Evolutionary conservation across 345 rosid species (phyloP).

Genomic region (Eucalyptus curtisii): DNA sequence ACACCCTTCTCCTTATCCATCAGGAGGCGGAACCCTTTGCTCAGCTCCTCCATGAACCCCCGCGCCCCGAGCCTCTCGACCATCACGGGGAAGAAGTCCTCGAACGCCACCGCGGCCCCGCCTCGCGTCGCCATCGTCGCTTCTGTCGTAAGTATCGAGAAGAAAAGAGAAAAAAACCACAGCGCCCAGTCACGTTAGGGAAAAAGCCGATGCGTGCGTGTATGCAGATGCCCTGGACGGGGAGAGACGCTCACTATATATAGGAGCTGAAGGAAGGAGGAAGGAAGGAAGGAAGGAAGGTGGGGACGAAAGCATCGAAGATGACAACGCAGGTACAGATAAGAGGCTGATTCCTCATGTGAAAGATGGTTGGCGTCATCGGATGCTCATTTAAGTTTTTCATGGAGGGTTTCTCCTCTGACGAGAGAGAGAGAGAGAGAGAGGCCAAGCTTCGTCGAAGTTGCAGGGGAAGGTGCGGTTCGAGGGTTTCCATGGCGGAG

Average conservation of each 20-base stretch:
- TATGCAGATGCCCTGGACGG: background rate
- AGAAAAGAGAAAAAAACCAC: background rate
- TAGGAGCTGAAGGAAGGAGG: background rate
- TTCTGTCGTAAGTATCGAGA: background rate
- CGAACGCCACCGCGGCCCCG: slow-evolving; percentile 10
- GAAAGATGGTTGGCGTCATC: background rate
- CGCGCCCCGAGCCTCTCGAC: slow-evolving; percentile 36
- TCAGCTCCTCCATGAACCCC: slow-evolving; percentile 47
- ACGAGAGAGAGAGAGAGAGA: background rate
- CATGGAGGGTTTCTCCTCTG: background rate
- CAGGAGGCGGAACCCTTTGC: slow-evolving; percentile 39
- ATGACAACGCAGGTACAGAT: slow-evolving; percentile 17
- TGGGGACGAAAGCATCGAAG: background rate
- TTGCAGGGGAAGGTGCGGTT: slow-evolving; percentile 18
- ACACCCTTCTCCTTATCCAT: slow-evolving; percentile 28
- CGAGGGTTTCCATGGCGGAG: background rate
- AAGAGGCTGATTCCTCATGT: background rate
- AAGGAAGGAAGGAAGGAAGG: background rate
- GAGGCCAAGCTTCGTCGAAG: slow-evolving; percentile 28
- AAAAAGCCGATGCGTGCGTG: background rate
- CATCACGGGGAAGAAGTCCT: slow-evolving; percentile 52
- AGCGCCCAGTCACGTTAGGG: background rate
- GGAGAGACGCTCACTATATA: background rate
- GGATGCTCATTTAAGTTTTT: background rate
- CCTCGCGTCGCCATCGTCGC: slow-evolving; percentile 7